phyloP scores from a whole-genome alignment of 2,329 filamentous ascomycete species.

The Macroventuria anomochaeta region DNA sequence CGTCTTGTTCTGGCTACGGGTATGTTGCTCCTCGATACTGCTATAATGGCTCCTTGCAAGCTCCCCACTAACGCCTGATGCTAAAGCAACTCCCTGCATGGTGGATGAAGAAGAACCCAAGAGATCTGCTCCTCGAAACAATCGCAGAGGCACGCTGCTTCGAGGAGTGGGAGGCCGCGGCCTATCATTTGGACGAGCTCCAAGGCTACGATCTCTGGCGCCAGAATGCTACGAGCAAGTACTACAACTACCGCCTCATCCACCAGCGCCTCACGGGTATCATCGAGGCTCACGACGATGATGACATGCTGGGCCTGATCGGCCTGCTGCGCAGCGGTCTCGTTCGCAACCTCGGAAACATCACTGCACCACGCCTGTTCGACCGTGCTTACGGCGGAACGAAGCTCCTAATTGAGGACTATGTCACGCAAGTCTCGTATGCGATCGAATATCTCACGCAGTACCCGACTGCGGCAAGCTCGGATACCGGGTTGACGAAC shows the following conservation, averaged over 20 bases:
- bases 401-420: conserved; percentile 89
- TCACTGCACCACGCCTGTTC: conserved; percentile 80
- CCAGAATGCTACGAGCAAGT: conserved; percentile 77
- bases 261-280: conserved; percentile 76
- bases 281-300: conserved; percentile 70
- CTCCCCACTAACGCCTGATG: conserved; percentile 17
- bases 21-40: conserved; percentile 34
- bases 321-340: conserved; percentile 79
- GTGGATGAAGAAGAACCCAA: conserved; percentile 69
- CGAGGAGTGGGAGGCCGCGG: conserved; percentile 87
- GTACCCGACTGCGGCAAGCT: conserved; percentile 63
- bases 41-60: conserved; percentile 1
- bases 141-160: conserved; percentile 72
- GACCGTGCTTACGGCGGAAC: conserved; percentile 87
- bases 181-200: conserved; percentile 79
- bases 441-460: conserved; percentile 78
- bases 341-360: conserved; percentile 88
- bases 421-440: conserved; percentile 82
- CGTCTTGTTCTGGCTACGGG: conserved; percentile 51
- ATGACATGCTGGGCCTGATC: conserved; percentile 75
- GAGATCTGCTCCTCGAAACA: conserved; percentile 69
- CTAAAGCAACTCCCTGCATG: conserved; percentile 70
- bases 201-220: conserved; percentile 86
- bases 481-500: conserved; percentile 64
- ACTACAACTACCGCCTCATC: conserved; percentile 88